Percentiles rank a stretch among this genome's conserved stretches.
Evolutionary conservation across 352 stramenopile genomes (phyloP).

Genomic region (Pythium rhizo-oryzae): DNA sequence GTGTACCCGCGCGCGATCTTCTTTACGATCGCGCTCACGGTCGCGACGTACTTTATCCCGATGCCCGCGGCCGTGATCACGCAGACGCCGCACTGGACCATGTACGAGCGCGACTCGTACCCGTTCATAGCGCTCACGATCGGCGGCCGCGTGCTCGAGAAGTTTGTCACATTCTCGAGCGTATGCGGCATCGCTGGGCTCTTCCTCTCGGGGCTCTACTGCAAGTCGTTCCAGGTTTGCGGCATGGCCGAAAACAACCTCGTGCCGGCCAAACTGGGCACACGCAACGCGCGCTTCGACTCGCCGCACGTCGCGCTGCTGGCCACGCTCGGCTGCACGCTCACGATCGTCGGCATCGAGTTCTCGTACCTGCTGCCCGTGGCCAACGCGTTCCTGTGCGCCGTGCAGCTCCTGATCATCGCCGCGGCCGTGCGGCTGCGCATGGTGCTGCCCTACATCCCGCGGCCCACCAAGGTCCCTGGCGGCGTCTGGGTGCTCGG

Average conservation of each 20-base stretch:
- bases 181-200: slow-evolving; percentile 84
- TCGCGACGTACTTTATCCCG: slow-evolving; percentile 88
- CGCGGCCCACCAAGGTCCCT: slow-evolving; percentile 43
- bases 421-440: slow-evolving; percentile 69
- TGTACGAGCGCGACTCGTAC: slow-evolving; percentile 89
- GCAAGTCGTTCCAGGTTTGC: slow-evolving; percentile 87
- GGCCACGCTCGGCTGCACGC: slow-evolving; percentile 30
- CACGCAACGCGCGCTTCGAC: slow-evolving; percentile 30
- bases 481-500: slow-evolving; percentile 40
- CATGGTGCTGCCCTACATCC: slow-evolving; percentile 56
- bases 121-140: slow-evolving; percentile 77
- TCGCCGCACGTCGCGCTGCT: slow-evolving; percentile 36
- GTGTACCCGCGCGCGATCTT: slow-evolving; percentile 89
- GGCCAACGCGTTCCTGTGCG: slow-evolving; percentile 81
- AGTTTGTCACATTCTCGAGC: slow-evolving; percentile 74
- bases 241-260: slow-evolving; percentile 85
- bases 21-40: slow-evolving; percentile 69
- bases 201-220: slow-evolving; percentile 91
- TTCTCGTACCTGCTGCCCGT: slow-evolving; percentile 64
- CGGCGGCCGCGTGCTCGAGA: slow-evolving; percentile 82
- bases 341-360: slow-evolving; percentile 33
- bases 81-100: slow-evolving; percentile 48
- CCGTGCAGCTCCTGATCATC: slow-evolving; percentile 82
- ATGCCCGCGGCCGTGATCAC: slow-evolving; percentile 82
- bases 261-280: slow-evolving; percentile 79